Percentiles rank a stretch among this genome's conserved stretches.
phyloP scores from a whole-genome alignment of 176 grass and related monocot species.

The Aegilops tauschii region DNA sequence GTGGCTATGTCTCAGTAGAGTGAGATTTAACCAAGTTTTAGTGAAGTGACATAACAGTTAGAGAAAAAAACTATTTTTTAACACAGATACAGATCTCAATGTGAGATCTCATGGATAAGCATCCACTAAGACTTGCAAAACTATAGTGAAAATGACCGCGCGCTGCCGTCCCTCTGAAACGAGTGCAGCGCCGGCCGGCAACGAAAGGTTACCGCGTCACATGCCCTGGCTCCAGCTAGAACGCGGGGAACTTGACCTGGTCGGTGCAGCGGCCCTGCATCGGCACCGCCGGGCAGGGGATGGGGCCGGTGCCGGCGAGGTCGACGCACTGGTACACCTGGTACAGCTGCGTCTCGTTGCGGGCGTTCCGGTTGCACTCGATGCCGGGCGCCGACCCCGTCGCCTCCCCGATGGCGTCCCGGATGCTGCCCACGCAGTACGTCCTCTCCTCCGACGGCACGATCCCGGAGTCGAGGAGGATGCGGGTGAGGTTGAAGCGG shows the following conservation, averaged over 20 bases:
- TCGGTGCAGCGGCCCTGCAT: slow-evolving; percentile 3
- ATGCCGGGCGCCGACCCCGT: slow-evolving; percentile 37
- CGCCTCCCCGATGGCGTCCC: slow-evolving; percentile 21
- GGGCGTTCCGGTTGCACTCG: slow-evolving; percentile 38
- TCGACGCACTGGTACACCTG: slow-evolving; percentile 52
- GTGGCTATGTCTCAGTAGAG: too few relatives aligned
- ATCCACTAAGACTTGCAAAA: too few relatives aligned
- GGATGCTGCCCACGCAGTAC: slow-evolving; percentile 30
- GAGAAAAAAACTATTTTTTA: too few relatives aligned
- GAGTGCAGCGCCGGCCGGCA: too few relatives aligned
- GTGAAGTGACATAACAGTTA: too few relatives aligned
- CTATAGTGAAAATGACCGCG: too few relatives aligned
- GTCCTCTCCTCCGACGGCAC: slow-evolving; percentile 10
- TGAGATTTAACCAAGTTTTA: too few relatives aligned
- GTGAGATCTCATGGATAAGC: too few relatives aligned
- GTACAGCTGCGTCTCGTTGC: slow-evolving; percentile 41
- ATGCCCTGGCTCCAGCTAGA: slow-evolving; percentile 12
- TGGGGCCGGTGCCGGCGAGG: slow-evolving; percentile 13
- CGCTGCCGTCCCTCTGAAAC: neutral
- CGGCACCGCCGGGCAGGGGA: slow-evolving; percentile 25
- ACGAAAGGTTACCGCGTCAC: neutral
- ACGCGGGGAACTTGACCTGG: slow-evolving; percentile 44
- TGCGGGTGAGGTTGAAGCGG: neutral
- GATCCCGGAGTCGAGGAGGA: neutral
- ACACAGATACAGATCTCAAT: too few relatives aligned